Conservation (phyloP, 306 rosid genomes). For the Alnus glutinosa region DNA sequence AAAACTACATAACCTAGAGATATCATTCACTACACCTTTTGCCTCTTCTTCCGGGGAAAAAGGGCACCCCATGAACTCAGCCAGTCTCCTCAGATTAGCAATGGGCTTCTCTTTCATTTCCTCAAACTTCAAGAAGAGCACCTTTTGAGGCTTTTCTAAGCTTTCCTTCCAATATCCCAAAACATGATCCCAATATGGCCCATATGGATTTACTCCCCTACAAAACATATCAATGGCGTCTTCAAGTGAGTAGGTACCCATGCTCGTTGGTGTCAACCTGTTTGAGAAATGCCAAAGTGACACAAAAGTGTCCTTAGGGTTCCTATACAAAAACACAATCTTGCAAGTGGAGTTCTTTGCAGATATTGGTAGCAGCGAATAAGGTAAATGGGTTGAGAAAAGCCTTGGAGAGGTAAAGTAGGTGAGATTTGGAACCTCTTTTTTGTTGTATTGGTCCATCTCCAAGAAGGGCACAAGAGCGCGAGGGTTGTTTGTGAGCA, state of each 20-base stretch:
- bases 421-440: constrained; percentile 1
- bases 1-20: constrained; percentile 33
- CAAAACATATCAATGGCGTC: constrained; percentile 14
- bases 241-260: constrained; percentile 10
- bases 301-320: constrained; percentile 34
- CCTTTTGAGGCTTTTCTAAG: constrained; percentile 18
- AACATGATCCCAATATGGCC: constrained; percentile 38
- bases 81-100: constrained; percentile 20
- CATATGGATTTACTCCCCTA: not conserved
- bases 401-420: constrained; percentile 1
- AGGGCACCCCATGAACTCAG: constrained; percentile 35
- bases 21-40: constrained; percentile 17
- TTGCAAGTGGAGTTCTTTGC: constrained; percentile 25
- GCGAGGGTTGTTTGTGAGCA: constrained; percentile 37
- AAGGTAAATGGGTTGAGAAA: not conserved
- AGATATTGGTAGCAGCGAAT: constrained; percentile 6
- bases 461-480: constrained; percentile 41
- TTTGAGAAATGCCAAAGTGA: constrained; percentile 42
- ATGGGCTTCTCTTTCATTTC: constrained; percentile 29
- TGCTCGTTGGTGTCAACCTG: constrained; percentile 3
- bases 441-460: not conserved
- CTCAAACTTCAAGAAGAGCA: constrained; percentile 29
- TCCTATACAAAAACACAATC: constrained; percentile 32
- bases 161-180: constrained; percentile 33
- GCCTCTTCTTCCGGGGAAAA: constrained; percentile 35